phyloP scores from a whole-genome alignment of 345 rosid species.

The Tarenaya hassleriana region DNA sequence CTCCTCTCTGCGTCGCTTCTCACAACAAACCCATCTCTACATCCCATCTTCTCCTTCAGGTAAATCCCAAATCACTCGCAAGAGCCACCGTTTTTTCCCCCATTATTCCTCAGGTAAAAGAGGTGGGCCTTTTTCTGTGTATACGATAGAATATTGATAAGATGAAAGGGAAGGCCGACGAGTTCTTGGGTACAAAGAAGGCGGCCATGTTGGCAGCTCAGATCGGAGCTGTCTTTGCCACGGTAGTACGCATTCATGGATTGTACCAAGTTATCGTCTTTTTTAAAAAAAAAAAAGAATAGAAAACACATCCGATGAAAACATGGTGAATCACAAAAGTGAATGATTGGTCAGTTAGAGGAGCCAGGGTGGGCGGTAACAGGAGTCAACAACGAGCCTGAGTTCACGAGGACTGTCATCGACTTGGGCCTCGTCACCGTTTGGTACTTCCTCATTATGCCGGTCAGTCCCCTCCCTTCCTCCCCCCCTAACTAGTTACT shows the following conservation, averaged over 20 bases:
- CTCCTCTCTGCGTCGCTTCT: slow-evolving; percentile 25
- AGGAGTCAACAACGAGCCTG: slow-evolving; percentile 64
- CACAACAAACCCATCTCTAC: slow-evolving; percentile 20
- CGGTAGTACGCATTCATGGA: no score
- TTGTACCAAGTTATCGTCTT: no score
- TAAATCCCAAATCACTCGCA: slow-evolving; percentile 5
- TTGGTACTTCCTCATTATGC: slow-evolving; percentile 67
- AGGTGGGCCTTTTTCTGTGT: background rate
- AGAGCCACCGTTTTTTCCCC: background rate
- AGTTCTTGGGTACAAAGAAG: slow-evolving; percentile 29
- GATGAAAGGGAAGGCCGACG: slow-evolving; percentile 21
- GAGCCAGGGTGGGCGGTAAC: slow-evolving; percentile 75
- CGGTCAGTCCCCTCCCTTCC: slow-evolving; percentile 43
- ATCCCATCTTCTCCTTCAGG: slow-evolving; percentile 25
- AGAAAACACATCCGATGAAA: no score
- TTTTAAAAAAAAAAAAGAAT: no score
- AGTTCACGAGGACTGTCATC: slow-evolving; percentile 34
- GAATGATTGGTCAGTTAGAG: slow-evolving; percentile 39
- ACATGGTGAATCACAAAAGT: background rate
- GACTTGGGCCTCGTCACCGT: slow-evolving; percentile 52
- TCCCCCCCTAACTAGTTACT: background rate
- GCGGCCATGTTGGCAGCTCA: slow-evolving; percentile 43
- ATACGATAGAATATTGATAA: slow-evolving; percentile 25
- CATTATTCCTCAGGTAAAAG: background rate
- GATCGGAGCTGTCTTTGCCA: slow-evolving; percentile 47